A percentile compares a stretch with the other conserved stretches of the same genome.
These are phyloP conservation scores for Solanum infundibuliforme DNA, from an alignment of 257 asterid species.

Conservation along the genomic window DNA sequence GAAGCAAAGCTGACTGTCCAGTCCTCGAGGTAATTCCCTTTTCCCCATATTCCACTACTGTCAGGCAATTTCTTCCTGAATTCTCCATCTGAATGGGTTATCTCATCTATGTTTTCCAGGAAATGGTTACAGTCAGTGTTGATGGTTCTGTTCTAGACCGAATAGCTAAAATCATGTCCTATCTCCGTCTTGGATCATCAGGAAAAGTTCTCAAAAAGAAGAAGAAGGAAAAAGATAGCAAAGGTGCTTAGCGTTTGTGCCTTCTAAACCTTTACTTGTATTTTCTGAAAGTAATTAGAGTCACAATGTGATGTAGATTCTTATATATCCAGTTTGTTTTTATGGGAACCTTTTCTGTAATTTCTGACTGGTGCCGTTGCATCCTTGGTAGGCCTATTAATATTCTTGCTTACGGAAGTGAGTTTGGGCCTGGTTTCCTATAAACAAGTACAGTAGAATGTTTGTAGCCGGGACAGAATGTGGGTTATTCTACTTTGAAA, in stretches of 20 bases:
- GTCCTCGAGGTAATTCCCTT: conserved; percentile 66
- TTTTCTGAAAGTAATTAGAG: background rate
- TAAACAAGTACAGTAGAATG: background rate
- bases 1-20: conserved; percentile 99
- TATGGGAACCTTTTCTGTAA: background rate
- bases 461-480: background rate
- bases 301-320: background rate
- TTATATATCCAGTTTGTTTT: background rate
- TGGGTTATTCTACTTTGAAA: background rate
- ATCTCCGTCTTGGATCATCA: conserved; percentile 98
- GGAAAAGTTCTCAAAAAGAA: conserved; percentile 98
- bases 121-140: conserved; percentile 93
- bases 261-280: background rate
- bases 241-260: conserved; percentile 36
- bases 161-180: conserved; percentile 91
- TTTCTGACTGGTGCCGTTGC: background rate
- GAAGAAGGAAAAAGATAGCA: conserved; percentile 83
- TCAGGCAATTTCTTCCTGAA: background rate
- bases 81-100: background rate
- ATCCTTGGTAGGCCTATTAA: background rate
- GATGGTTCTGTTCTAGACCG: conserved; percentile 96
- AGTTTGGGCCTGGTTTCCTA: background rate
- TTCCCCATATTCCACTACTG: background rate
- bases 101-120: conserved; percentile 32
- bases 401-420: background rate